Percentiles rank a stretch among this genome's conserved stretches.
phyloP scores from a whole-genome alignment of 1,139 yeast species.

The Debaryomyces udenii region DNA sequence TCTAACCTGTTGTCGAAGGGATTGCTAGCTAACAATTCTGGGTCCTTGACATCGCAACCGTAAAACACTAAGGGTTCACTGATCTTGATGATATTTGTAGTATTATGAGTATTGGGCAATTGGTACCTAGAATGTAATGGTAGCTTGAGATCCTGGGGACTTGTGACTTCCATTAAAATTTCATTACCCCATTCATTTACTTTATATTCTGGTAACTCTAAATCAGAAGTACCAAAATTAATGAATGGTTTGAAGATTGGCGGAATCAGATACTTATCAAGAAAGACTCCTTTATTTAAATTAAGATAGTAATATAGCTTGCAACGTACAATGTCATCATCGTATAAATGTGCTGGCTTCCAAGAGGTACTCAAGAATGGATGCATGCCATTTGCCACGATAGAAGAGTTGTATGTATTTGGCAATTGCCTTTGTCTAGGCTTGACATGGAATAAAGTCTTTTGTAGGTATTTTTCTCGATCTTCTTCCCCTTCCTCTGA shows the following conservation, averaged over 20 bases:
- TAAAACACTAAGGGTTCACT: conserved; percentile 34
- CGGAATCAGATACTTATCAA: conserved; percentile 45
- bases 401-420: conserved; percentile 12
- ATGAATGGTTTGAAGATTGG: conserved; percentile 27
- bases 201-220: conserved; percentile 48
- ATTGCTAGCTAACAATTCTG: conserved; percentile 31
- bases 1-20: conserved; percentile 39
- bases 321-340: conserved; percentile 34
- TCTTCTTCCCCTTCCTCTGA: conserved; percentile 9
- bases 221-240: conserved; percentile 37
- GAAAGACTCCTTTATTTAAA: conserved; percentile 38
- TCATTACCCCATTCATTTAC: conserved; percentile 48
- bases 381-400: conserved; percentile 41
- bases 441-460: conserved; percentile 47
- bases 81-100: conserved; percentile 12
- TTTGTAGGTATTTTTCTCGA: conserved; percentile 23
- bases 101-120: conserved; percentile 24
- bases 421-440: conserved; percentile 39
- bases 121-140: conserved; percentile 46
- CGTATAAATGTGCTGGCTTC: conserved; percentile 20
- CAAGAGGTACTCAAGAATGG: conserved; percentile 30
- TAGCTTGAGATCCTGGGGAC: conserved; percentile 14
- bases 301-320: conserved; percentile 36
- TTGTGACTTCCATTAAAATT: conserved; percentile 29
- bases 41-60: conserved; percentile 38